A percentile compares a stretch with the other conserved stretches of the same genome.
Conservation (phyloP, 1,139 yeast species). For the Suhomyces bribrorum region DNA sequence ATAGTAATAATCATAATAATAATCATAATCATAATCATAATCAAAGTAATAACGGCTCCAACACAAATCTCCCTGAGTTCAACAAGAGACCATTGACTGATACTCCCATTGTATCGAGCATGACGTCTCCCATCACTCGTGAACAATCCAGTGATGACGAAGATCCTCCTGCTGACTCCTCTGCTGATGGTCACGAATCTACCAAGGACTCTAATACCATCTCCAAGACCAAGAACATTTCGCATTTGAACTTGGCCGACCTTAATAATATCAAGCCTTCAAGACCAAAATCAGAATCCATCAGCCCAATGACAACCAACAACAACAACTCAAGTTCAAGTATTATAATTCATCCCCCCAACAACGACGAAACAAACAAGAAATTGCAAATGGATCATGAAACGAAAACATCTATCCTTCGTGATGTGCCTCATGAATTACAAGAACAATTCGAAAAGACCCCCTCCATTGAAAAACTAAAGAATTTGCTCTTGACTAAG, state of each 20-base stretch:
- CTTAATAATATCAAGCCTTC: slow-evolving; percentile 17
- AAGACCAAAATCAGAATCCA: slow-evolving; percentile 12
- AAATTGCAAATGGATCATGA: slow-evolving; percentile 16
- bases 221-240: slow-evolving; percentile 38
- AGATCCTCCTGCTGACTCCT: slow-evolving; percentile 1
- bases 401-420: slow-evolving; percentile 26
- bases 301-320: slow-evolving; percentile 18
- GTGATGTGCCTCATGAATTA: slow-evolving; percentile 37
- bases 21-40: too few species aligned
- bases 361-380: slow-evolving; percentile 14
- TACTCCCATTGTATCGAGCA: slow-evolving; percentile 63
- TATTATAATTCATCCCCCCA: slow-evolving; percentile 11
- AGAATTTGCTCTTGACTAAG: slow-evolving; percentile 38
- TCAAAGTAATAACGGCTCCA: slow-evolving; percentile 11
- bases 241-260: slow-evolving; percentile 45
- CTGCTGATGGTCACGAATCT: slow-evolving; percentile 2
- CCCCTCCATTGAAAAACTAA: slow-evolving; percentile 45
- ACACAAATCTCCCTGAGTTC: slow-evolving; percentile 52
- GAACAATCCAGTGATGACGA: slow-evolving; percentile 33
- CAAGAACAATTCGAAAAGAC: slow-evolving; percentile 41
- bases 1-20: too few species aligned
- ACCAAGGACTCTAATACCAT: slow-evolving; percentile 15
- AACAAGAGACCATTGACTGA: slow-evolving; percentile 71
- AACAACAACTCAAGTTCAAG: slow-evolving; percentile 6
- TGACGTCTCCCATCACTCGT: slow-evolving; percentile 51